Base-by-base conservation (phyloP, 2,329 filamentous ascomycete genomes). In the Alternaria alternata region DNA sequence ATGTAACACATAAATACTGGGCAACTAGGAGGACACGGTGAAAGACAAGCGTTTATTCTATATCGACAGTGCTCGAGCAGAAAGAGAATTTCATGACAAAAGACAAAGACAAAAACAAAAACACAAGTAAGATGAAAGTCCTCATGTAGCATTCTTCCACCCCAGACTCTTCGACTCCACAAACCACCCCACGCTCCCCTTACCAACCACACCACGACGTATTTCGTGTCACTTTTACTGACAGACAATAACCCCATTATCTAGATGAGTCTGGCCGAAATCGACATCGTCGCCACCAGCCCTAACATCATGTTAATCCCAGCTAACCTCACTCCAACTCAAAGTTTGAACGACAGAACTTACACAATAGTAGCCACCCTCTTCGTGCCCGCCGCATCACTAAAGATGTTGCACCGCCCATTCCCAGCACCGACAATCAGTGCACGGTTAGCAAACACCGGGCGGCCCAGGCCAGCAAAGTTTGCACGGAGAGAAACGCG, bases 201-300 rank as follows among this genome's bases (percentile, higher is more conserved):
- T 7, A 11, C 0, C 0, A 11, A 12, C 7, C 4, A 6, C 1
- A 16, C 1, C 14, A 34, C 11, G 5, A 3, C 1, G 5, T 1
- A 0, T 1, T 3, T 3, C 1, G 4, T 1, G 11, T 3, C 2
- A 1, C 16, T 5, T 0, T 16, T 4, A 51, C 48, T 41, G 22
- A 1, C 48, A 51, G 28, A 51, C 4, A 20, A 51, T 51, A 1
- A 51, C 48, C 1, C 48, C 48, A 4, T 41, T 51, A 7, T 51
- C 48, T 0, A 51, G 24, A 1, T 51, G 30, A 9, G 22, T 51
- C 2, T 20, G 5, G 0, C 34, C 48, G 16, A 51, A 51, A 7
- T 51, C 14, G 8, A 38, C 48, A 51, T 51, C 36, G 28, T 18
- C 7, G 1, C 48, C 48, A 18, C 48, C 48, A 5, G 48, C 16